These are phyloP conservation scores for Rhizoclosmatium sp. DNA, from an alignment of 192 early-diverging fungal genomes.

Conservation along the genomic window DNA sequence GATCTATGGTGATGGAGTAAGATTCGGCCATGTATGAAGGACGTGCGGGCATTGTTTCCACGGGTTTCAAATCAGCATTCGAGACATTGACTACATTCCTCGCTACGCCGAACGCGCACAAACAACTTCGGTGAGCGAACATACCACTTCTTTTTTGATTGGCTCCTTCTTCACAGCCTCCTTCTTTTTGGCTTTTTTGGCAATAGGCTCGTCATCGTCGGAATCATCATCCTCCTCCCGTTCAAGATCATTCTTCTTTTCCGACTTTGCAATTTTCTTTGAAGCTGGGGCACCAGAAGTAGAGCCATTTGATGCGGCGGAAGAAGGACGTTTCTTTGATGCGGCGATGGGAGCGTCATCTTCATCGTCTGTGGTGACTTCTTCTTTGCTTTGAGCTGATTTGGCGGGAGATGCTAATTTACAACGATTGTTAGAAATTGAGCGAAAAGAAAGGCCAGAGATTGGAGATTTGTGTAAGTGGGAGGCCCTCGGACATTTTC, in stretches of 20 bases:
- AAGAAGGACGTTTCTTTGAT: constrained; percentile 40
- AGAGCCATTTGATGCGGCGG: neutral
- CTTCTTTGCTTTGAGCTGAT: constrained; percentile 11
- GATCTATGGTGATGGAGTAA: too few species aligned
- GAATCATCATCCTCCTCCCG: constrained; percentile 32
- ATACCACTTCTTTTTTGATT: too few species aligned
- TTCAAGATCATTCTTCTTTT: constrained; percentile 39
- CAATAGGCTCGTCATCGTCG: constrained; percentile 29
- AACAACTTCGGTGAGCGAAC: too few species aligned
- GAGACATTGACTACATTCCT: too few species aligned
- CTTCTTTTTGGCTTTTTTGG: constrained; percentile 10
- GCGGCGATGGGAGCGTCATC: constrained; percentile 56
- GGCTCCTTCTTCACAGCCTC: neutral
- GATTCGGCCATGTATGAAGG: too few species aligned
- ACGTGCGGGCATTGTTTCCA: too few species aligned
- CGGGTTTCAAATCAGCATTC: too few species aligned
- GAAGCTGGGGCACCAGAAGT: constrained; percentile 21
- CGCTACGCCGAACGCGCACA: too few species aligned
- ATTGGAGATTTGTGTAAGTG: neutral
- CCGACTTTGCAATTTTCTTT: constrained; percentile 45
- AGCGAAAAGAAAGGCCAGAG: neutral
- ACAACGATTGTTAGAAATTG: neutral
- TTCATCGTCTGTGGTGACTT: constrained; percentile 26
- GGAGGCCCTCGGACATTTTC: neutral
- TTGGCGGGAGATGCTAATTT: neutral